Base-by-base conservation (phyloP, 2,329 filamentous ascomycete genomes). In the Fusarium sp. region DNA sequence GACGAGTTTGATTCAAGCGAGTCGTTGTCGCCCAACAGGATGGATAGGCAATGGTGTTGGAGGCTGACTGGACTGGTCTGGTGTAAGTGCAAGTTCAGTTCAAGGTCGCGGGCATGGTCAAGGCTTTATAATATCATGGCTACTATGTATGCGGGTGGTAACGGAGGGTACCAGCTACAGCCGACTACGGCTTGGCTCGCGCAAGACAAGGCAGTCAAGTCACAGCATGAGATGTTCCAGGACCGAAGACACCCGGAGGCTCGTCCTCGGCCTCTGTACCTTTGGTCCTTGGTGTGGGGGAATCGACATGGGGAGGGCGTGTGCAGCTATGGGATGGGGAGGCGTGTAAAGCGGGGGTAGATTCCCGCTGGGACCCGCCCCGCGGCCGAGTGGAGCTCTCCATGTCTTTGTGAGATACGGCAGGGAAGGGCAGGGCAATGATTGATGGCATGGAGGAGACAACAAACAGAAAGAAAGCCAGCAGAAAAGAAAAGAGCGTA, bases 231-330 rank as follows among this genome's bases (percentile, higher is more conserved):
- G 43, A 53, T 53, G 31, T 27, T 54, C 44, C 52, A 70, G 56
- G 66, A 49, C 66, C 68, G 68, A 69, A 70, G 65, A 65, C 59
- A 59, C 65, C 68, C 66, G 68, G 61, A 49, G 31, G 49, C 61
- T 53, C 63, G 63, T 46, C 68, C 62, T 68, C 66, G 59, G 66
- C 54, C 62, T 58, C 54, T 62, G 57, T 44, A 31, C 48, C 35
- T 44, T 25, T 6, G 23, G 15, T 11, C 25, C 19, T 19, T 25
- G 45, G 53, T 52, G 63, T 63, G 67, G 53, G 60, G 58, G 61
- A 55, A 52, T 53, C 27, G 44, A 38, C 25, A 45, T 17, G 38
- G 42, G 23, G 8, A 45, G 53, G 55, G 55, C 14, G 50, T 64
- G 51, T 49, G 13, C 35, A 54, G 48, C 27, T 23, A 13, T 8